Base-by-base conservation (phyloP, 495 filamentous ascomycete species). In the Aspergillus baeticus region DNA sequence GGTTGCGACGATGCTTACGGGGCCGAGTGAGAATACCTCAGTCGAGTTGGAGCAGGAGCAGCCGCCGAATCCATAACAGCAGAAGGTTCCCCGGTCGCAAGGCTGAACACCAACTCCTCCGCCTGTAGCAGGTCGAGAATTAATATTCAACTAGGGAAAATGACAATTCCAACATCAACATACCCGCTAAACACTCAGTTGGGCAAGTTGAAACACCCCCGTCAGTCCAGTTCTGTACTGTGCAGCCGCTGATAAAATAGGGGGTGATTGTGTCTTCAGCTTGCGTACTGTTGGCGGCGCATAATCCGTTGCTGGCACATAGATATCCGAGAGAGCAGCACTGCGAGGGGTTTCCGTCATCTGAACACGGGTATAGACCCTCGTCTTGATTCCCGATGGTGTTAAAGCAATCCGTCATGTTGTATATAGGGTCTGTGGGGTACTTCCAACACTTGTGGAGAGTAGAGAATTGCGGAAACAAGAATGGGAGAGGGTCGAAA, bases 231-330 rank as follows among this genome's bases (percentile, higher is more conserved):
- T 47, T 22, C 6, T 22, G 44, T 13, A n/a, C 44, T 13, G 13
- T 47, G 44, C 44, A 47, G 26, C 22, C 33, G 44, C 31, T 47
- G 3, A 31, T 22, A 22, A 22, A 47, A 29, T 47, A 47, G 6
- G 44, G 15, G 11, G 20, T n/a, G 3, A 13, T 14, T 22, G 6
- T 18, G 26, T 33, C 44, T 8, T 47, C 44, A 22, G 23, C 42
- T 0, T 20, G 21, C 4, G 26, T 29, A 3, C 26, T 29, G 26
- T 29, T 29, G 13, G 6, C n/a, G 22, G 31, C 22, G n/a, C 44
- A 47, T 22, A 47, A 29, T 10, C 44, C 44, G 22, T 47, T 47
- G 44, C 22, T 15, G 22, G 44, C 44, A 47, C 44, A 47, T 11
- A 33, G n/a, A 14, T 29, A 22, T n/a, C 44, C 44, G 13, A 31